Evolutionary conservation across 257 asterid genomes (phyloP), one percentile per base, ranked within the genome.

Genomic region (Vinca minor): DNA sequence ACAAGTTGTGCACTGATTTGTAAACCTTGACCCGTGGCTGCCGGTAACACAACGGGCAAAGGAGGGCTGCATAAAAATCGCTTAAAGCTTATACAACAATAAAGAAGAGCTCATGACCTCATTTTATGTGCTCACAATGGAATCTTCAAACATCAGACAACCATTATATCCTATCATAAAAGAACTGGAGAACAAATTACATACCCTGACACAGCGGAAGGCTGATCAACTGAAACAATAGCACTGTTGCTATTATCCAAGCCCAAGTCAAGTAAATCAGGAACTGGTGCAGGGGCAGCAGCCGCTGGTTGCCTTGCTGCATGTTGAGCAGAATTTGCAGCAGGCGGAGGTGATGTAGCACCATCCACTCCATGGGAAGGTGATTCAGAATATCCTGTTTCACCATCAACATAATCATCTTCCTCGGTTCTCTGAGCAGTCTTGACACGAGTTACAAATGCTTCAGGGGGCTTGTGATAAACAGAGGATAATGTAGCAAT

Each of bases 251-350:
- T 83, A 69, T 74, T 77, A 48, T 88, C 96, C 86, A 86, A 69
- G 73, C 98, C 97, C 78, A 93, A 79, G 80, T 93, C 99, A 38
- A 93, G 99, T 64, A 89, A 82, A 82, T 93, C 96, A 66, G 99
- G 95, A 42, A 87, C 84, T 0, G 84, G 85, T 63, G 94, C 84
- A 69, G 89, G 81, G 62, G 81, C 69, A 25, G 78, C 78, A 66
- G 82, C 78, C 58, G 74, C 79, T 29, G 83, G 82, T 71, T 83
- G 83, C 74, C 84, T 85, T 69, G 70, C 81, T 59, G 82, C 81
- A 64, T 83, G 41, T 53, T 70, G 84, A 54, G 76, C 72, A 78
- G 78, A 81, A 73, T 82, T 79, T 56, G 91, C 59, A 64, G 84
- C 56, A 72, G 82, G 78, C 59, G 88, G 90, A 6, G 97, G 80